A percentile compares a stretch with the other conserved stretches of the same genome.
phyloP scores from a whole-genome alignment of 176 grass and related monocot species.

The Musa acuminata region DNA sequence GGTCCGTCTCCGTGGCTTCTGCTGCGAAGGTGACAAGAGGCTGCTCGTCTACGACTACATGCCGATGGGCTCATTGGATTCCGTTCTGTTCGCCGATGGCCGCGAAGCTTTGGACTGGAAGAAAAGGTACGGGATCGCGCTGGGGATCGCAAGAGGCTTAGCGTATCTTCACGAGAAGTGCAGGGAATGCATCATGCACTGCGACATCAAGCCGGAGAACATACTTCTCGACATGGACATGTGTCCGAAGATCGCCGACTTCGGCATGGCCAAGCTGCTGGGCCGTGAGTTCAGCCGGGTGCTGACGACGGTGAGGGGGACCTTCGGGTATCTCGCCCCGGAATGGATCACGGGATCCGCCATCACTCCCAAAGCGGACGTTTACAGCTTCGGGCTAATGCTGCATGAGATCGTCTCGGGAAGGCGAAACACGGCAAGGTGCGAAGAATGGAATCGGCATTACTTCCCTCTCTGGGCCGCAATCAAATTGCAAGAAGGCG shows the following conservation, averaged over 20 bases:
- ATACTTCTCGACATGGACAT: background rate
- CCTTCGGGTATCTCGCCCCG: constrained; percentile 41
- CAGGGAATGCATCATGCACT: constrained; percentile 1
- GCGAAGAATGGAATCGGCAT: background rate
- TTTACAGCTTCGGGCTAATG: constrained; percentile 45
- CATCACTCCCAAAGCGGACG: constrained; percentile 45
- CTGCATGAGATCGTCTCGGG: constrained; percentile 45
- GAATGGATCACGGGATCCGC: constrained; percentile 38
- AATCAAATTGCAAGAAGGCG: constrained; percentile 14
- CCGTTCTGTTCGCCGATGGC: too few species aligned
- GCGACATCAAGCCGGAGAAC: constrained; percentile 6
- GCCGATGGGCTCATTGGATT: too few species aligned
- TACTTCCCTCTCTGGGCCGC: constrained; percentile 31
- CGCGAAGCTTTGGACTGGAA: too few species aligned
- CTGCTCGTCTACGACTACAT: too few species aligned
- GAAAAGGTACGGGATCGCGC: too few species aligned
- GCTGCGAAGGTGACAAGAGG: too few species aligned
- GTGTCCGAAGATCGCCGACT: too few species aligned
- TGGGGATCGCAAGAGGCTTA: background rate
- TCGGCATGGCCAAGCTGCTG: too few species aligned
- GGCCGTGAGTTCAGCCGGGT: too few species aligned
- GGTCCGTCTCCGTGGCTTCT: too few species aligned
- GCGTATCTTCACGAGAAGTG: constrained; percentile 6
- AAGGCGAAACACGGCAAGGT: constrained; percentile 26
- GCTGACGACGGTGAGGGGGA: too few species aligned